Conservation (phyloP, 176 grass and related monocot genomes). For the Oryza punctata region DNA sequence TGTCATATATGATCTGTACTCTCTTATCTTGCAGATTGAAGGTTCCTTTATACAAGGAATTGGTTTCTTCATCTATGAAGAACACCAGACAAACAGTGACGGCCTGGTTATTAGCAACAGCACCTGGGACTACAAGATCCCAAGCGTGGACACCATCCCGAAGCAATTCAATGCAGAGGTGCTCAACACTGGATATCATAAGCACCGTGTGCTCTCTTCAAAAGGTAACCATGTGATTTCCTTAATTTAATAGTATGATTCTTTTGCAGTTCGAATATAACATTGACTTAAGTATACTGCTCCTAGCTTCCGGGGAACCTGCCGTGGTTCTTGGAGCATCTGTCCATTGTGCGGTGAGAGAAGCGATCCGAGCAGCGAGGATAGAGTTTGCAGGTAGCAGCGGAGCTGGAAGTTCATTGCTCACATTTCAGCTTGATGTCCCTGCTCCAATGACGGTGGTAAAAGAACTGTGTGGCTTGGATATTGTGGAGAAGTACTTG, state of each 20-base stretch:
- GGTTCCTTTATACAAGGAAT: constrained; percentile 69
- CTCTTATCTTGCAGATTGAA: constrained; percentile 39
- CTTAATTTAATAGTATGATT: background rate
- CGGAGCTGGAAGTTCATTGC: background rate
- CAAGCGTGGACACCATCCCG: constrained; percentile 60
- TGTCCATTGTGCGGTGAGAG: constrained; percentile 67
- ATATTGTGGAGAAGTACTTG: constrained; percentile 70
- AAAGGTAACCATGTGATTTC: constrained; percentile 50
- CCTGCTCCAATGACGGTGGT: constrained; percentile 76
- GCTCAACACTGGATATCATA: constrained; percentile 55
- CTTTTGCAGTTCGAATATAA: background rate
- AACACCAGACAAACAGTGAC: constrained; percentile 45
- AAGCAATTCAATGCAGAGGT: constrained; percentile 67
- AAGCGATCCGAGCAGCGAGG: constrained; percentile 59
- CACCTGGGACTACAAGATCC: constrained; percentile 76
- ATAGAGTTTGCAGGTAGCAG: constrained; percentile 34
- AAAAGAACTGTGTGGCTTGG: constrained; percentile 69
- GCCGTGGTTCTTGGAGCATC: constrained; percentile 69
- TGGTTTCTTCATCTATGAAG: constrained; percentile 67
- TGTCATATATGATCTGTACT: background rate
- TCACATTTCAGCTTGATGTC: constrained; percentile 57
- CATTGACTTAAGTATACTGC: background rate
- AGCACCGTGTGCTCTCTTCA: constrained; percentile 69
- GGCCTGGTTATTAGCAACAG: constrained; percentile 52
- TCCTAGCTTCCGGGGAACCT: constrained; percentile 73